phyloP scores from a whole-genome alignment of 2,329 filamentous ascomycete genomes.

The Plectosphaerella plurivora region DNA sequence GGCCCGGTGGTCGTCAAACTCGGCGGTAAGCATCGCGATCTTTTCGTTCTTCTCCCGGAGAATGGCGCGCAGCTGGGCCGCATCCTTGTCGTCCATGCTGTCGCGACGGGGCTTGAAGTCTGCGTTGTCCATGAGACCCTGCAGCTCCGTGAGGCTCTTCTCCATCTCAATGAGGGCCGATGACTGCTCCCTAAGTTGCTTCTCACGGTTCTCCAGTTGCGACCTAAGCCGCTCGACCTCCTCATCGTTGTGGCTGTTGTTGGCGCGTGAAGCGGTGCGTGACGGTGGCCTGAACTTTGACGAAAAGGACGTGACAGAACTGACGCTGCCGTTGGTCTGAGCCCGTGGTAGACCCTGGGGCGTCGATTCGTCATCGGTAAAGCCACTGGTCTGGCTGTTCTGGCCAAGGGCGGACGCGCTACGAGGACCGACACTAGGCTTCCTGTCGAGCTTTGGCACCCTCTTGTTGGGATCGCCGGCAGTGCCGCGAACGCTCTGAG shows the following conservation, averaged over 20 bases:
- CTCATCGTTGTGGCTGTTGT: slow-evolving; percentile 48
- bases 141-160: slow-evolving; percentile 73
- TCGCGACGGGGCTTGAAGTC: slow-evolving; percentile 37
- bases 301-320: slow-evolving; percentile 51
- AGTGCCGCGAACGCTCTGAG: slow-evolving; percentile 58
- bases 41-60: slow-evolving; percentile 95
- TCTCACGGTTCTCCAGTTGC: slow-evolving; percentile 79
- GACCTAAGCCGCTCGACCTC: slow-evolving; percentile 69
- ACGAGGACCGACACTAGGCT: slow-evolving; percentile 48
- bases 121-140: slow-evolving; percentile 60
- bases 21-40: slow-evolving; percentile 85
- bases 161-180: slow-evolving; percentile 86
- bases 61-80: slow-evolving; percentile 71
- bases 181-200: slow-evolving; percentile 84
- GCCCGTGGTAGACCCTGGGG: slow-evolving; percentile 47
- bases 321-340: slow-evolving; percentile 48
- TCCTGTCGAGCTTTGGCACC: slow-evolving; percentile 39
- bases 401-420: slow-evolving; percentile 57
- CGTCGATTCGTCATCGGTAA: slow-evolving; percentile 54
- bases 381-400: slow-evolving; percentile 33
- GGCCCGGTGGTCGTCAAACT: slow-evolving; percentile 91
- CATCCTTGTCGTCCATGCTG: slow-evolving; percentile 65
- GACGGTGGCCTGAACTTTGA: slow-evolving; percentile 49
- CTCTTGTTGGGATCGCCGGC: slow-evolving; percentile 59
- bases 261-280: slow-evolving; percentile 24